phyloP scores from a whole-genome alignment of 164 flowering plant genomes.

The Tetracentron sinense region DNA sequence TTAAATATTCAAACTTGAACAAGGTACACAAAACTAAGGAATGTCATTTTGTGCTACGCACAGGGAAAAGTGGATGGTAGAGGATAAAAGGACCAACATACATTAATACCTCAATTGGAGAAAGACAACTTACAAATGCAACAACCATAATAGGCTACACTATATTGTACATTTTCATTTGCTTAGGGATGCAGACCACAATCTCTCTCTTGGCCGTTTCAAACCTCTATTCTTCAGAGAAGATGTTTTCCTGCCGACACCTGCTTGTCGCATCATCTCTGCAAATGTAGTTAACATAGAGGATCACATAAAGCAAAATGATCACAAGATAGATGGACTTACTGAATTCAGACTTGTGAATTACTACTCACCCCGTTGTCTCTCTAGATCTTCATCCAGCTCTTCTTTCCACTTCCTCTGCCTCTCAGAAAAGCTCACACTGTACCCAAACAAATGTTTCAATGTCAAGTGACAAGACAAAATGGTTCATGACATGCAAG shows the following conservation, averaged over 20 bases:
- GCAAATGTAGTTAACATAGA: conserved; percentile 7
- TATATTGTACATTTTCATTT: too few species aligned
- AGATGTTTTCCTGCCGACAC: conserved; percentile 38
- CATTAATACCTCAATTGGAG: too few species aligned
- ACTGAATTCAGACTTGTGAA: too few species aligned
- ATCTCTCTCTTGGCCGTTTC: conserved; percentile 37
- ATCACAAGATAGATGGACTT: too few species aligned
- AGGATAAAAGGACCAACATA: too few species aligned
- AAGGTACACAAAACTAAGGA: too few species aligned
- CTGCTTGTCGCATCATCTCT: conserved; percentile 57
- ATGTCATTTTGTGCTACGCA: too few species aligned
- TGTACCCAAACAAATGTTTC: conserved; percentile 13
- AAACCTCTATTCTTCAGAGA: conserved; percentile 45
- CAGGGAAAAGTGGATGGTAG: too few species aligned
- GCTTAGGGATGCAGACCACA: conserved; percentile 41
- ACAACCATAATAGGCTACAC: too few species aligned
- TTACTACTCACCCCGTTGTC: conserved; percentile 61
- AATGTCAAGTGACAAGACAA: not conserved
- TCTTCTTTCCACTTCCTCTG: conserved; percentile 75
- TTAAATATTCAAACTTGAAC: too few species aligned
- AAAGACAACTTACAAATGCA: too few species aligned
- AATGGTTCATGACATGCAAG: not conserved
- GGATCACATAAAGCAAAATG: too few species aligned
- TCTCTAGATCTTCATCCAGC: conserved; percentile 64
- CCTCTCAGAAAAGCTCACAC: conserved; percentile 49